Evolutionary conservation across 805 yeast genomes (phyloP).

Genomic region (Isabelozyma heimii): DNA sequence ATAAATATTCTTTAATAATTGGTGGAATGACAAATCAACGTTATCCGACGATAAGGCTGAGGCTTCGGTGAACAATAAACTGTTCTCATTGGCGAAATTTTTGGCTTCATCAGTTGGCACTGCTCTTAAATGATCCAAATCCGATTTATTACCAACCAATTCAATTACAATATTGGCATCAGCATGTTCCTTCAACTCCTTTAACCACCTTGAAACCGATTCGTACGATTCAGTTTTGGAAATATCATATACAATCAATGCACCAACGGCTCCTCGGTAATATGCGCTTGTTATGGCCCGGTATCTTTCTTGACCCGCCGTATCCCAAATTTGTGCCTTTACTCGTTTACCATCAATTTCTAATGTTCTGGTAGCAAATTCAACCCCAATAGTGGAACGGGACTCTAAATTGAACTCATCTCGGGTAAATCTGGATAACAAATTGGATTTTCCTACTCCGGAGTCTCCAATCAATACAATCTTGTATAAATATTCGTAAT

Average conservation of each 20-base stretch:
- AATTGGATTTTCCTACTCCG: constrained; percentile 95
- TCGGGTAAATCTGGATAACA: constrained; percentile 88
- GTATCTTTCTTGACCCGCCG: constrained; percentile 98
- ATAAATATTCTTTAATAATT: constrained; percentile 86
- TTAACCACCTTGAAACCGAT: constrained; percentile 82
- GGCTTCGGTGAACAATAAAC: constrained; percentile 90
- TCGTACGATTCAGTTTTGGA: constrained; percentile 87
- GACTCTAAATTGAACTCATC: constrained; percentile 94
- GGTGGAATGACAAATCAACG: constrained; percentile 92
- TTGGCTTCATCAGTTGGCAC: constrained; percentile 98
- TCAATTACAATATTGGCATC: constrained; percentile 94
- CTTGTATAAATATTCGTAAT: constrained; percentile 91
- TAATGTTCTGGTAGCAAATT: constrained; percentile 94
- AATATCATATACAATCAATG: constrained; percentile 91
- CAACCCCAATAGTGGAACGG: constrained; percentile 95
- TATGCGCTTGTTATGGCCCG: constrained; percentile 97
- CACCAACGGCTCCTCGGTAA: constrained; percentile 98
- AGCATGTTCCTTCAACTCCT: constrained; percentile 88
- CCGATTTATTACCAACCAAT: constrained; percentile 88
- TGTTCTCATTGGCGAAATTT: constrained; percentile 90
- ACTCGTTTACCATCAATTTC: constrained; percentile 81
- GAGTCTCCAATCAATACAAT: constrained; percentile 96
- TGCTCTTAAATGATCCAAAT: constrained; percentile 87
- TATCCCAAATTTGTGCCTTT: constrained; percentile 96
- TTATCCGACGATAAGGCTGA: constrained; percentile 92